Evolutionary conservation across 371 early-diverging fungal genomes (phyloP).

Genomic region (Apophysomyces variabilis): DNA sequence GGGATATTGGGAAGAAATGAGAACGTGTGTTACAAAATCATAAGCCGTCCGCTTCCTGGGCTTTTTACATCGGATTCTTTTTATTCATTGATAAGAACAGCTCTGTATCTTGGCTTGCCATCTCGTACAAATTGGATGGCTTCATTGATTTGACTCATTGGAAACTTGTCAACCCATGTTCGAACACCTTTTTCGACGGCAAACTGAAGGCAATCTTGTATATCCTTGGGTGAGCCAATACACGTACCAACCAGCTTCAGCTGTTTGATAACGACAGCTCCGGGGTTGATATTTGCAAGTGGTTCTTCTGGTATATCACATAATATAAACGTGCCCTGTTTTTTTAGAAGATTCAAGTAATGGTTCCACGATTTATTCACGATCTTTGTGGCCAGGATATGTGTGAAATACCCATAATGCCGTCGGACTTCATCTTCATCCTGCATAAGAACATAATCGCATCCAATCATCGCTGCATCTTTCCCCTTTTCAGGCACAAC

Average conservation of each 20-base stretch:
- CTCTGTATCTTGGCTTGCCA: conserved; percentile 37
- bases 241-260: conserved; percentile 65
- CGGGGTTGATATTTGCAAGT: conserved; percentile 22
- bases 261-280: conserved; percentile 23
- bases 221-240: conserved; percentile 61
- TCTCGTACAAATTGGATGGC: conserved; percentile 36
- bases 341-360: conserved; percentile 42
- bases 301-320: conserved; percentile 59
- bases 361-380: conserved; percentile 30
- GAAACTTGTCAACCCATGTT: conserved; percentile 67
- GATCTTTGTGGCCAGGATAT: conserved; percentile 19
- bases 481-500: conserved; percentile 12
- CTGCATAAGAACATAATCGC: conserved; percentile 15
- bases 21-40: too few relatives aligned
- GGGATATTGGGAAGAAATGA: not conserved
- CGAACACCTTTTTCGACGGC: conserved; percentile 63
- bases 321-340: conserved; percentile 38
- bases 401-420: conserved; percentile 23
- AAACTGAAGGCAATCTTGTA: conserved; percentile 69
- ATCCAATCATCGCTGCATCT: conserved; percentile 13
- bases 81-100: conserved; percentile 32
- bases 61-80: too few relatives aligned
- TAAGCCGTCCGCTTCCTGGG: too few relatives aligned
- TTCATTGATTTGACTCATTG: conserved; percentile 51
- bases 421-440: conserved; percentile 15